These are phyloP conservation scores for Podaxis sp. DNA, from an alignment of 768 basidiomycete species.

Conservation along the genomic window DNA sequence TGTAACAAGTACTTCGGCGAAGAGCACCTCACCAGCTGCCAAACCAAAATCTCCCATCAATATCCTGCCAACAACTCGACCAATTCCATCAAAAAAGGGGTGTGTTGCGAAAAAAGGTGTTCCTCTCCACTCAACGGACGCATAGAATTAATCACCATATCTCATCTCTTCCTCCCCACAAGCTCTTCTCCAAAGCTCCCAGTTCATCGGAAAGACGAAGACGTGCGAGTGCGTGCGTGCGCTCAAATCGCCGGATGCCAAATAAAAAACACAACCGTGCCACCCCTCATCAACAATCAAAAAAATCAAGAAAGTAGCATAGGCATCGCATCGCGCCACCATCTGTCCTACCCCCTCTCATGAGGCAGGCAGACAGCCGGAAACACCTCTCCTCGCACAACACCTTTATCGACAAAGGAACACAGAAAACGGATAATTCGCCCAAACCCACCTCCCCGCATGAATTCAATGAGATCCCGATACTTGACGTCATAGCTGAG, in stretches of 20 bases:
- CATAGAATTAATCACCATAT: not conserved
- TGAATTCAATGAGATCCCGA: conserved; percentile 98
- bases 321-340: conserved; percentile 10
- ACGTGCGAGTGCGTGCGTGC: conserved; percentile 13
- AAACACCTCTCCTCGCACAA: conserved; percentile 7
- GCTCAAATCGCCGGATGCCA: conserved; percentile 3
- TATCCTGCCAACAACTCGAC: conserved; percentile 72
- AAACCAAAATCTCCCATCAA: conserved; percentile 91
- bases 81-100: conserved; percentile 46
- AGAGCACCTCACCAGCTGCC: conserved; percentile 99
- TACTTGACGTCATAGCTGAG: conserved; percentile 99
- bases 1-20: conserved; percentile 98
- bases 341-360: conserved; percentile 11
- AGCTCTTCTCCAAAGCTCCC: conserved; percentile 39
- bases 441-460: conserved; percentile 99
- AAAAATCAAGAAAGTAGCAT: conserved; percentile 13
- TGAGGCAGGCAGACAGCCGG: not conserved
- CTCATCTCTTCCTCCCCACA: conserved; percentile 27
- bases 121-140: conserved; percentile 21
- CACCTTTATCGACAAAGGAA: conserved; percentile 24
- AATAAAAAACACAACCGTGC: not conserved
- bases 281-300: conserved; percentile 1
- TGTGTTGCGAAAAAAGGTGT: conserved; percentile 30
- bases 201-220: conserved; percentile 37
- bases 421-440: conserved; percentile 52